These are phyloP conservation scores for Helicocarpus griseus DNA, from an alignment of 2,329 filamentous ascomycete species.

Conservation along the genomic window DNA sequence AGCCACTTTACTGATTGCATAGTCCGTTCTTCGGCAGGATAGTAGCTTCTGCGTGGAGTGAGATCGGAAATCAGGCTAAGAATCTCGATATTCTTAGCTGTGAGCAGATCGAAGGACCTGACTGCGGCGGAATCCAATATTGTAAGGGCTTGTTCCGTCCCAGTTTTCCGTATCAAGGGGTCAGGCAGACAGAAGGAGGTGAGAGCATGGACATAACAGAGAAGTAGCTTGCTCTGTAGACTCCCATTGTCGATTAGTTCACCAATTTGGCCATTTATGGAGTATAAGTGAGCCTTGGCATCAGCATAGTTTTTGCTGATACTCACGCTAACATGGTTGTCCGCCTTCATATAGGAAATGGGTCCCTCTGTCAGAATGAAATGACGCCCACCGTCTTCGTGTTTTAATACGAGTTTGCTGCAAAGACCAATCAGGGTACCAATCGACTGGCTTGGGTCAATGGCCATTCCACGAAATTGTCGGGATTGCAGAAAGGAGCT, in stretches of 20 bases:
- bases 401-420: constrained; percentile 40
- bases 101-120: constrained; percentile 10
- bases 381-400: constrained; percentile 19
- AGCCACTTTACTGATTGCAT: constrained; percentile 41
- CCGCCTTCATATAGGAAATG: constrained; percentile 10
- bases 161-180: constrained; percentile 18
- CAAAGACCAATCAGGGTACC: constrained; percentile 41
- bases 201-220: constrained; percentile 30
- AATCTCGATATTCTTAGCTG: background rate
- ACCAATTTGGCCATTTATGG: constrained; percentile 42
- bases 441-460: constrained; percentile 40
- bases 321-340: constrained; percentile 27
- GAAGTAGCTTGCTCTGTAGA: constrained; percentile 42
- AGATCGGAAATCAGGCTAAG: constrained; percentile 16
- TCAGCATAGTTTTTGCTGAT: constrained; percentile 23
- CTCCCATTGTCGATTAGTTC: constrained; percentile 42
- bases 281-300: constrained; percentile 34
- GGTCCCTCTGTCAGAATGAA: constrained; percentile 33
- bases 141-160: constrained; percentile 15
- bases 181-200: constrained; percentile 22
- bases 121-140: constrained; percentile 9
- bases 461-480: constrained; percentile 41
- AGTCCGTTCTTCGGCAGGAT: constrained; percentile 30
- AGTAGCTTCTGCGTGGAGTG: constrained; percentile 33
- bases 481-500: constrained; percentile 32